Conservation (phyloP, 2,329 filamentous ascomycete species). For the Trichothecium sympodiale region DNA sequence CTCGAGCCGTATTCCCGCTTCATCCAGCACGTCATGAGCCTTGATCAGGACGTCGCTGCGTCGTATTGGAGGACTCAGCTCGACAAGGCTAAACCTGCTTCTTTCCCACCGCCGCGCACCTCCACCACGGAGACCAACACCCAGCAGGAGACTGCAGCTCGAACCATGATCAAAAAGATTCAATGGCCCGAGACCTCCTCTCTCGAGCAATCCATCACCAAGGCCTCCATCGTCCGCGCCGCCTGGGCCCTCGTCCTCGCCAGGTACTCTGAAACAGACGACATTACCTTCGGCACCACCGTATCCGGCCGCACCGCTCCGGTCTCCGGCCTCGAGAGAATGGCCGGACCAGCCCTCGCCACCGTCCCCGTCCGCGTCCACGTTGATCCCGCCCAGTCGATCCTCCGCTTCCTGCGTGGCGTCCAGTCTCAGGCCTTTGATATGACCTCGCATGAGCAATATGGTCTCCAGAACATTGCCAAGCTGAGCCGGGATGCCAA, state of each 20-base stretch:
- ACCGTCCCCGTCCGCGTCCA: conserved; percentile 10
- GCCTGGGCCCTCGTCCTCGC: background rate
- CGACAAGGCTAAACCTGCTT: conserved; percentile 2
- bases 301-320: conserved; percentile 2
- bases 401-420: conserved; percentile 25
- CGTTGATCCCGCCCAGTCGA: conserved; percentile 15
- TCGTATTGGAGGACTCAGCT: conserved; percentile 2
- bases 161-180: background rate
- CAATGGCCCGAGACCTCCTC: background rate
- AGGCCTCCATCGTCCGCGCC: conserved; percentile 4
- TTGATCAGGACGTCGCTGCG: conserved; percentile 4
- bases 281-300: background rate
- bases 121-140: conserved; percentile 4
- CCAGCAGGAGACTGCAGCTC: background rate
- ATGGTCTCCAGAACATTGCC: conserved; percentile 9
- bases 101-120: conserved; percentile 1
- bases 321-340: conserved; percentile 9
- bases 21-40: conserved; percentile 27
- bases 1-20: conserved; percentile 24
- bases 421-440: background rate
- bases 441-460: conserved; percentile 8
- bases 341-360: conserved; percentile 12
- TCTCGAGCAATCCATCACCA: conserved; percentile 4
- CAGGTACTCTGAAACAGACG: background rate
- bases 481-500: conserved; percentile 5